phyloP scores from a whole-genome alignment of 495 filamentous ascomycete genomes.

The Delitschia confertaspora region DNA sequence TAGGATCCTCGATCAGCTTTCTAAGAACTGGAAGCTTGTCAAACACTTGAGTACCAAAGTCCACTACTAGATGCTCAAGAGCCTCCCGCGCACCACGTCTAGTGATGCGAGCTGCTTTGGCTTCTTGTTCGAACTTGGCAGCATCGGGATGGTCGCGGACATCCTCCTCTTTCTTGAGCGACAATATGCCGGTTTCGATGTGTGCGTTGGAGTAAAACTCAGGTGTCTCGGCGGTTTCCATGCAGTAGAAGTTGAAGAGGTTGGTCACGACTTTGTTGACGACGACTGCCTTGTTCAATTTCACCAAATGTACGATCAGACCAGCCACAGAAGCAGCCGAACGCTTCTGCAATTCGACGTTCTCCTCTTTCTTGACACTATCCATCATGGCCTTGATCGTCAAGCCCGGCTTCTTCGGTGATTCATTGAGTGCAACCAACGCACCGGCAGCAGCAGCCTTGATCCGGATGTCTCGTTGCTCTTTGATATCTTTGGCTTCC shows the following conservation, averaged over 20 bases:
- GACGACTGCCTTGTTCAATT: conserved; percentile 62
- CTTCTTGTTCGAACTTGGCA: conserved; percentile 76
- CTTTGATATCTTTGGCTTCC: conserved; percentile 68
- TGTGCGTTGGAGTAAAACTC: conserved; percentile 74
- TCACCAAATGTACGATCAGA: conserved; percentile 78
- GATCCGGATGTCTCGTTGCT: conserved; percentile 76
- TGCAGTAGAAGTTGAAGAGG: conserved; percentile 90
- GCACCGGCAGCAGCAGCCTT: conserved; percentile 79
- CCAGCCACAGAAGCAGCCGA: conserved; percentile 74
- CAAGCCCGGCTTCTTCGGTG: conserved; percentile 82
- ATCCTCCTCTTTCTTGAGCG: conserved; percentile 93
- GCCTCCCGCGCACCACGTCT: conserved; percentile 90
- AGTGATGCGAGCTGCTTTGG: conserved; percentile 76
- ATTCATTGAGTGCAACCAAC: conserved; percentile 69
- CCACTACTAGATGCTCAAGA: conserved; percentile 72
- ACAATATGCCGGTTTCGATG: conserved; percentile 71
- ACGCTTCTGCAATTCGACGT: conserved; percentile 76
- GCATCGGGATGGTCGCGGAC: conserved; percentile 85
- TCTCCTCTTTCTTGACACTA: conserved; percentile 92
- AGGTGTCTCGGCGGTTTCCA: conserved; percentile 93
- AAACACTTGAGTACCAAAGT: conserved; percentile 68
- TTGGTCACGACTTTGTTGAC: conserved; percentile 92
- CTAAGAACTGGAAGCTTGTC: conserved; percentile 71
- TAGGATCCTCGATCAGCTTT: conserved; percentile 67
- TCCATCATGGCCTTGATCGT: conserved; percentile 97